phyloP scores from a whole-genome alignment of 371 early-diverging fungal species.

The Rhizopus microsporus region DNA sequence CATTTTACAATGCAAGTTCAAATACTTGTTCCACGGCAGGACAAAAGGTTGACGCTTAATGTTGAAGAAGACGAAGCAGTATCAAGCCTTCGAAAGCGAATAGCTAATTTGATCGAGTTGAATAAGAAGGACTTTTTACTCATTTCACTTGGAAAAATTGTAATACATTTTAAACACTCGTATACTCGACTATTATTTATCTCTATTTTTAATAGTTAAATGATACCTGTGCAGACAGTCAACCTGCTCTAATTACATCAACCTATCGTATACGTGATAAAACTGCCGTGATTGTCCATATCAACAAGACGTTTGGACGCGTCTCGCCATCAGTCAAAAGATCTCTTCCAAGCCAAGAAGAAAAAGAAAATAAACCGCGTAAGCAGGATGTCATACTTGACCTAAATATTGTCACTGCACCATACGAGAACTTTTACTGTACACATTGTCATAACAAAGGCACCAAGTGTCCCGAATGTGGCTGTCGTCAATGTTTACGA shows the following conservation, averaged over 20 bases:
- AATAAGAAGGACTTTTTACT: slow-evolving; percentile 16
- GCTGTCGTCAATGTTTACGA: slow-evolving; percentile 50
- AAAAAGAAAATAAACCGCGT: slow-evolving; percentile 1
- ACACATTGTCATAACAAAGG: slow-evolving; percentile 45
- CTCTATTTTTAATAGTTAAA: slow-evolving; percentile 15
- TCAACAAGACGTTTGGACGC: slow-evolving; percentile 1
- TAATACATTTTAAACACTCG: slow-evolving; percentile 2
- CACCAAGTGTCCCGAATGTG: slow-evolving; percentile 50
- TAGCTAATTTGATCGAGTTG: slow-evolving; percentile 7
- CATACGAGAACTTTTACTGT: slow-evolving; percentile 15
- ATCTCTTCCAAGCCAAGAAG: neutral
- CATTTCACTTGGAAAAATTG: slow-evolving; percentile 39
- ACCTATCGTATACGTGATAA: slow-evolving; percentile 32
- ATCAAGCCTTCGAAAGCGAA: slow-evolving; percentile 9
- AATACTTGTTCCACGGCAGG: slow-evolving; percentile 19
- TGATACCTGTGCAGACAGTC: slow-evolving; percentile 20
- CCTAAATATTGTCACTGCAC: neutral
- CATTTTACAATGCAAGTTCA: slow-evolving; percentile 11
- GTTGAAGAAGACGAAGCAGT: slow-evolving; percentile 24
- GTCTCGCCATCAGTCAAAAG: too few species aligned
- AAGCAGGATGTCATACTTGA: neutral
- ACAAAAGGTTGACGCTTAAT: slow-evolving; percentile 5
- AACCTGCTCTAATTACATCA: slow-evolving; percentile 16
- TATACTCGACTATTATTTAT: neutral
- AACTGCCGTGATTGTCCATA: slow-evolving; percentile 24